Evolutionary conservation across 108 stramenopile genomes (phyloP).

Genomic region (Skeletonema grethae): DNA sequence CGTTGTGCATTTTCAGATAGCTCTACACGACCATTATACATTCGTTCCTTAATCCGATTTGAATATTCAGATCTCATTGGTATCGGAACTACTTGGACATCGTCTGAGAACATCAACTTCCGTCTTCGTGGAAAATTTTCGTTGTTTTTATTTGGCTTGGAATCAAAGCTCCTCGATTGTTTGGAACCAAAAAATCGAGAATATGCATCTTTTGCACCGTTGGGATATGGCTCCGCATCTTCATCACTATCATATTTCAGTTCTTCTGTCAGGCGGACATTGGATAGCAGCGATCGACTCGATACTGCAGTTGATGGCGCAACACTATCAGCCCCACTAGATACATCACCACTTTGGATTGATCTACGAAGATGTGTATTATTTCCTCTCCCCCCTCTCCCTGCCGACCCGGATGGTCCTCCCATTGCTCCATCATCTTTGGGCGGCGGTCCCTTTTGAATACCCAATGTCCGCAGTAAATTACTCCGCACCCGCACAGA

Average conservation of each 20-base stretch:
- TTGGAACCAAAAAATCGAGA: conserved; percentile 22
- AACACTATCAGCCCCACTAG: conserved; percentile 4
- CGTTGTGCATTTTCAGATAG: conserved; percentile 69
- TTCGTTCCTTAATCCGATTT: conserved; percentile 67
- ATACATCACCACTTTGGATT: conserved; percentile 20
- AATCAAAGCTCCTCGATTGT: conserved; percentile 10
- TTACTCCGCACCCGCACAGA: conserved; percentile 41
- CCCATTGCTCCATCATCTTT: conserved; percentile 3
- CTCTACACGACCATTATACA: conserved; percentile 78
- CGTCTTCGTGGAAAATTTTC: conserved; percentile 23
- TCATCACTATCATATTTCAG: conserved; percentile 46
- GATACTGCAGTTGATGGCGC: conserved; percentile 6
- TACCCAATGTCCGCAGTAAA: conserved; percentile 37
- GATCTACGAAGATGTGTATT: conserved; percentile 18
- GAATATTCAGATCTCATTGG: conserved; percentile 83
- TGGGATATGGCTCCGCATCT: conserved; percentile 22
- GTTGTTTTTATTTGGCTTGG: conserved; percentile 9
- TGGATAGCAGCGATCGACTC: conserved; percentile 40
- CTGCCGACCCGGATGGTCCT: neutral
- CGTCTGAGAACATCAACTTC: conserved; percentile 34
- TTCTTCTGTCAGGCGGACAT: conserved; percentile 35
- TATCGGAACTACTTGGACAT: conserved; percentile 74
- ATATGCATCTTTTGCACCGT: conserved; percentile 6
- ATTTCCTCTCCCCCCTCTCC: neutral
- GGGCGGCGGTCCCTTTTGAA: conserved; percentile 21